These are phyloP conservation scores for Tolypocladium capitatum DNA, from an alignment of 2,329 filamentous ascomycete species.

Conservation along the genomic window DNA sequence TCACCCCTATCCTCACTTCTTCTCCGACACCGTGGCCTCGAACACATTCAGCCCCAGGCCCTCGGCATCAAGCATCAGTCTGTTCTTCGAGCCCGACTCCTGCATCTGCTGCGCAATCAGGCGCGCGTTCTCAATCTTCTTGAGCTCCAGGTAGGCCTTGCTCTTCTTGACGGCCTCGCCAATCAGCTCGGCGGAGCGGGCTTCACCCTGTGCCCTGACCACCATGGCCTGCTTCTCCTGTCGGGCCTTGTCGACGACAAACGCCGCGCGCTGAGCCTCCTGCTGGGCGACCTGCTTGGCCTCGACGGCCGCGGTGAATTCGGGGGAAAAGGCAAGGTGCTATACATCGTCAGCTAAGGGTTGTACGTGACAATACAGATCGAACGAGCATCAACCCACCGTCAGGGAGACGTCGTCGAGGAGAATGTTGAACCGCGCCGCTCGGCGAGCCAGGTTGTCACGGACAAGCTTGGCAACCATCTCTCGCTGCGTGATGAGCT, in stretches of 20 bases:
- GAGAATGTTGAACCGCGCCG: slow-evolving; percentile 92
- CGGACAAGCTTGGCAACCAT: slow-evolving; percentile 84
- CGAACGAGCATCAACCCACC: slow-evolving; percentile 35
- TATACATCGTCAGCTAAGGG: slow-evolving; percentile 13
- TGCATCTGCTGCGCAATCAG: slow-evolving; percentile 80
- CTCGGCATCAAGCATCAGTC: slow-evolving; percentile 82
- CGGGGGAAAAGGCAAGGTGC: slow-evolving; percentile 61
- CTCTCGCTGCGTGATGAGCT: slow-evolving; percentile 97
- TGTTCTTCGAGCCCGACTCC: slow-evolving; percentile 77
- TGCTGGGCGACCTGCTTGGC: slow-evolving; percentile 70
- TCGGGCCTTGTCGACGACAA: slow-evolving; percentile 95
- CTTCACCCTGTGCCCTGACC: slow-evolving; percentile 97
- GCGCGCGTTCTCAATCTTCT: slow-evolving; percentile 94
- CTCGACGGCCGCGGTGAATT: slow-evolving; percentile 61
- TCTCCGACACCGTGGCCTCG: slow-evolving; percentile 31
- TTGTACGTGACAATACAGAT: not conserved
- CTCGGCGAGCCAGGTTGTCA: slow-evolving; percentile 82
- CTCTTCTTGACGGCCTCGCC: slow-evolving; percentile 99
- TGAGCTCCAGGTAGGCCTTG: slow-evolving; percentile 89
- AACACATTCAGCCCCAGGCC: slow-evolving; percentile 85
- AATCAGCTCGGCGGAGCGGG: slow-evolving; percentile 91
- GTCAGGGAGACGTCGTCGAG: slow-evolving; percentile 96
- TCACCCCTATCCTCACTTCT: slow-evolving; percentile 19
- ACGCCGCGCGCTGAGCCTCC: slow-evolving; percentile 92
- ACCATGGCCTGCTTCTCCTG: slow-evolving; percentile 99